These are phyloP conservation scores for Apiospora saccharicola DNA, from an alignment of 2,329 filamentous ascomycete genomes.

Conservation along the genomic window DNA sequence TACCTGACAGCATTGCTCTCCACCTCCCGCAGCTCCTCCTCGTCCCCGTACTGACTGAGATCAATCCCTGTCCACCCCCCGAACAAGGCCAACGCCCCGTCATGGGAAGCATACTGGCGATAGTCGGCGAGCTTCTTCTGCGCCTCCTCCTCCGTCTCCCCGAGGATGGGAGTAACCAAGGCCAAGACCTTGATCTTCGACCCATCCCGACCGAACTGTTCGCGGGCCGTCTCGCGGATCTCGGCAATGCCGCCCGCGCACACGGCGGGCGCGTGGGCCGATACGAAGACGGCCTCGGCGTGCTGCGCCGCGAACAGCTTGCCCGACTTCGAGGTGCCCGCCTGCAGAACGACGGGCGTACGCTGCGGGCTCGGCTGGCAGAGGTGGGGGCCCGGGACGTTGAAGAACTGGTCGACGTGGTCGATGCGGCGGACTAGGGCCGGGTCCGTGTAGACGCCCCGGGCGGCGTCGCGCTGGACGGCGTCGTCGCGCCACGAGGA, in stretches of 20 bases:
- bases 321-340: conserved; percentile 71
- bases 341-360: conserved; percentile 74
- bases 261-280: conserved; percentile 67
- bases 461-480: conserved; percentile 64
- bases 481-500: conserved; percentile 74
- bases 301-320: conserved; percentile 74
- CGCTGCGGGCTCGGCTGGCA: conserved; percentile 72
- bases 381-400: conserved; percentile 70
- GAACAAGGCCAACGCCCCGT: conserved; percentile 73
- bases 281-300: conserved; percentile 76
- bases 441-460: conserved; percentile 62
- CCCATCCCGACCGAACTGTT: conserved; percentile 63
- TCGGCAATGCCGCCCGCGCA: conserved; percentile 69
- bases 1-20: conserved; percentile 52
- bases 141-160: conserved; percentile 71
- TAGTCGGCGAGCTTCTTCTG: conserved; percentile 69
- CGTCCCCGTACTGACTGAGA: conserved; percentile 48
- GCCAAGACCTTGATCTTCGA: conserved; percentile 72
- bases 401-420: conserved; percentile 70
- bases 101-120: conserved; percentile 64
- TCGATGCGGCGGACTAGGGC: conserved; percentile 69
- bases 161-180: conserved; percentile 70
- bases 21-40: conserved; percentile 48
- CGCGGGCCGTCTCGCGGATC: conserved; percentile 63
- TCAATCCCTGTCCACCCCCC: conserved; percentile 75